These are phyloP conservation scores for Mycena belliarum DNA, from an alignment of 768 basidiomycete genomes.

Conservation along the genomic window DNA sequence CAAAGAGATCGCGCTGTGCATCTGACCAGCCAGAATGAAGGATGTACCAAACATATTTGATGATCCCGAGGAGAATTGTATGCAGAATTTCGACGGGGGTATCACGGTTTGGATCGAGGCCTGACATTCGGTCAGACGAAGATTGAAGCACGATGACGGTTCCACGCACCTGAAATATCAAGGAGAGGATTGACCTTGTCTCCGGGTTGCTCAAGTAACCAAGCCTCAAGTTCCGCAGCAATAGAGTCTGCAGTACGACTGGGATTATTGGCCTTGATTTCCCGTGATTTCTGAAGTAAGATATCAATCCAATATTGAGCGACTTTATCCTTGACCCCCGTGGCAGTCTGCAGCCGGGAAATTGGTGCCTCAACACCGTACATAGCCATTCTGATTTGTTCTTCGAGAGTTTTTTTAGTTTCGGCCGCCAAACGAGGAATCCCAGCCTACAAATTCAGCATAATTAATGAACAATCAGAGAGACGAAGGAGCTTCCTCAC, in stretches of 20 bases:
- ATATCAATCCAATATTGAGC: constrained; percentile 11
- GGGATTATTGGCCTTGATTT: not conserved
- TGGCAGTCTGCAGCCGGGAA: not conserved
- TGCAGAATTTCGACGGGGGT: constrained; percentile 38
- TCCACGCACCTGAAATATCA: not conserved
- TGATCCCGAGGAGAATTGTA: constrained; percentile 36
- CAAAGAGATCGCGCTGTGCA: constrained; percentile 16
- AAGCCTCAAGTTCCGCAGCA: not conserved
- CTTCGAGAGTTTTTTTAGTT: not conserved
- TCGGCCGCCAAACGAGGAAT: not conserved
- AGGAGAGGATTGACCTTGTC: not conserved
- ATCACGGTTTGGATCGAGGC: constrained; percentile 2
- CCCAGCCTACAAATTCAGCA: not conserved
- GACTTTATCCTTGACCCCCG: constrained; percentile 1
- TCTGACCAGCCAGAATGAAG: constrained; percentile 25
- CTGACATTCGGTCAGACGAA: too few relatives aligned
- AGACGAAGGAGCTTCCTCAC: not conserved
- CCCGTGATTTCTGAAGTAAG: not conserved
- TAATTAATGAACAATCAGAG: not conserved
- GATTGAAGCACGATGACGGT: too few relatives aligned
- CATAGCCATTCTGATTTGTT: not conserved
- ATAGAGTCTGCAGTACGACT: not conserved
- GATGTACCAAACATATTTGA: constrained; percentile 40
- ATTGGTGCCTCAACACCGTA: constrained; percentile 3
- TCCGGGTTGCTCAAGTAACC: not conserved